Conservation (phyloP, 371 early-diverging fungal genomes). For the Mucor piriformis region DNA sequence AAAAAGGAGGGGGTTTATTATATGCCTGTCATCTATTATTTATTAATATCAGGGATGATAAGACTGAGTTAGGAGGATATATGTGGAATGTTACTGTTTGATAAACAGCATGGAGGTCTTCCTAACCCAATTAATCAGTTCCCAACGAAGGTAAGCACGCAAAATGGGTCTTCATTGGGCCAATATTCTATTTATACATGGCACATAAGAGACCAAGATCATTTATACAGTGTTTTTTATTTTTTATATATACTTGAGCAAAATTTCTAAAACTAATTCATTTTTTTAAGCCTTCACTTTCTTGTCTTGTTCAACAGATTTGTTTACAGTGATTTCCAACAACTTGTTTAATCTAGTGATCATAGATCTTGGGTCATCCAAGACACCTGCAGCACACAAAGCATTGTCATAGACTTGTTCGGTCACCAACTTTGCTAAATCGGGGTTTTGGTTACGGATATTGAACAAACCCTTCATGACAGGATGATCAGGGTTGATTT, state of each 20-base stretch:
- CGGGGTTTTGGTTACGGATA: constrained; percentile 62
- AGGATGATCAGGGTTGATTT: constrained; percentile 87
- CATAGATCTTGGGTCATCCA: constrained; percentile 82
- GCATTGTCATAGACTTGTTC: constrained; percentile 78
- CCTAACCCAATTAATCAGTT: too few relatives aligned
- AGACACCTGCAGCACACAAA: constrained; percentile 75
- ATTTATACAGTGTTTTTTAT: background rate
- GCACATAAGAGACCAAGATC: too few relatives aligned
- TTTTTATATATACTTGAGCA: background rate
- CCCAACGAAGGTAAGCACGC: too few relatives aligned
- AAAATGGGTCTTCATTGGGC: too few relatives aligned
- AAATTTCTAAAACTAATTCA: too few relatives aligned
- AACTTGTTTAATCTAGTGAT: constrained; percentile 73
- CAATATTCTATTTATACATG: too few relatives aligned
- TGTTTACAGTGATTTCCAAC: constrained; percentile 58
- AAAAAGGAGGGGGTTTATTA: too few relatives aligned
- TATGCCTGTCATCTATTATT: too few relatives aligned
- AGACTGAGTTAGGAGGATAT: too few relatives aligned
- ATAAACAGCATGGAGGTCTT: too few relatives aligned
- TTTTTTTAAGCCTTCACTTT: constrained; percentile 41
- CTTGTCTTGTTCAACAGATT: constrained; percentile 45
- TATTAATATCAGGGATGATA: too few relatives aligned
- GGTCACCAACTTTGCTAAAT: constrained; percentile 65
- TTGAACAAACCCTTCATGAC: constrained; percentile 71
- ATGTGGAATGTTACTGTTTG: too few relatives aligned